These are phyloP conservation scores for Astrothelium macrocarpum DNA, from an alignment of 495 filamentous ascomycete genomes.

Conservation along the genomic window DNA sequence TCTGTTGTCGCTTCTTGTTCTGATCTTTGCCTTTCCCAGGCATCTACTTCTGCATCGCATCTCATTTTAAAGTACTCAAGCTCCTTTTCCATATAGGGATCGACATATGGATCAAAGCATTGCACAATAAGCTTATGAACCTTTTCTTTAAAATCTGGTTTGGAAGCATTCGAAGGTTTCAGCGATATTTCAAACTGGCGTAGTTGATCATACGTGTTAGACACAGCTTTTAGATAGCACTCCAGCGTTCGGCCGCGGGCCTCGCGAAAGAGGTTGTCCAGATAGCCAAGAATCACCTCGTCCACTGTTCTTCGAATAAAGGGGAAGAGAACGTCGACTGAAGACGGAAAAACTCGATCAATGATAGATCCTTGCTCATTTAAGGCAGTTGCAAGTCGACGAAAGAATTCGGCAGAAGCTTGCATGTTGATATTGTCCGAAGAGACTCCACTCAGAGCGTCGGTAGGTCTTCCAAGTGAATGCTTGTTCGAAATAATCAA, in stretches of 20 bases:
- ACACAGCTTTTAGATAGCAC: constrained; percentile 76
- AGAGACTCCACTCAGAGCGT: constrained; percentile 57
- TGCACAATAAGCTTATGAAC: constrained; percentile 51
- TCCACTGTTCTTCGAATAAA: constrained; percentile 78
- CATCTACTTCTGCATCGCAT: constrained; percentile 64
- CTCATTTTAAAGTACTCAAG: constrained; percentile 69
- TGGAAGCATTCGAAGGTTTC: constrained; percentile 50
- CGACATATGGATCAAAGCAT: constrained; percentile 84
- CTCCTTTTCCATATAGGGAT: constrained; percentile 89
- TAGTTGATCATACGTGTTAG: constrained; percentile 77
- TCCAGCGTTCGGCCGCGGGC: constrained; percentile 66
- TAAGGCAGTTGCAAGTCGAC: constrained; percentile 56
- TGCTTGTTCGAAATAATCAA: constrained; percentile 66
- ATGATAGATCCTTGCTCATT: constrained; percentile 81
- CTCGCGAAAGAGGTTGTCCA: constrained; percentile 81
- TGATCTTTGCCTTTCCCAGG: constrained; percentile 85
- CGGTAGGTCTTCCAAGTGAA: constrained; percentile 64
- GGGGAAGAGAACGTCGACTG: constrained; percentile 58
- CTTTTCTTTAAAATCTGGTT: constrained; percentile 46
- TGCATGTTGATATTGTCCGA: constrained; percentile 57
- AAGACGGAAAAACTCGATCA: constrained; percentile 74
- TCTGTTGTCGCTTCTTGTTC: constrained; percentile 87
- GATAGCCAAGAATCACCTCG: constrained; percentile 77
- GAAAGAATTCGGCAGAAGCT: constrained; percentile 75
- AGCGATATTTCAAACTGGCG: constrained; percentile 64